Conservation (phyloP, 2,329 filamentous ascomycete genomes). For the Karstenula rhodostoma region DNA sequence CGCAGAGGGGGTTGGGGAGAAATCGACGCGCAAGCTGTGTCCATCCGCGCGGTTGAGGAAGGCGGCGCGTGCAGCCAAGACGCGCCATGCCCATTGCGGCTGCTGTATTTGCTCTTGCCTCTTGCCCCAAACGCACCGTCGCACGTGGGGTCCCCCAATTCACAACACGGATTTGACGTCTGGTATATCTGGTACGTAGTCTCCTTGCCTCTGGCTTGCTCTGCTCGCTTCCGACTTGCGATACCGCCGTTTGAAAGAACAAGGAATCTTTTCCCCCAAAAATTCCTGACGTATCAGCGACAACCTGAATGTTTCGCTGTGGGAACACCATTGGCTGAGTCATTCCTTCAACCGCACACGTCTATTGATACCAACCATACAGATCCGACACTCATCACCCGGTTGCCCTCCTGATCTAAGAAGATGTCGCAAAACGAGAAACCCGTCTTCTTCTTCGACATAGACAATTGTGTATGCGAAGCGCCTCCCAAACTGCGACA, state of each 20-base stretch:
- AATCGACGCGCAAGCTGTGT: conserved; percentile 14
- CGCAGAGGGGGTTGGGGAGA: conserved; percentile 33
- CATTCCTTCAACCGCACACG: background rate
- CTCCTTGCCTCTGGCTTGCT: background rate
- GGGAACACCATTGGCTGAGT: background rate
- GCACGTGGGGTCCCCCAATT: background rate
- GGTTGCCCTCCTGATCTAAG: background rate
- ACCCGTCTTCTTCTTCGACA: conserved; percentile 81
- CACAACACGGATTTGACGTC: background rate
- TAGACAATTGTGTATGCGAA: conserved; percentile 85
- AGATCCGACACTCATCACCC: background rate
- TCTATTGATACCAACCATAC: background rate
- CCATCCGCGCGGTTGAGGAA: conserved; percentile 9
- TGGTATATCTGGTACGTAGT: background rate
- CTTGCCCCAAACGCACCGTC: background rate
- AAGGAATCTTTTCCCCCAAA: background rate
- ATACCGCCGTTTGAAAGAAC: background rate
- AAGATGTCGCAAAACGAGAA: conserved; percentile 46
- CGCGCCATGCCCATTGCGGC: conserved; percentile 12
- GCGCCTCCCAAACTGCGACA: background rate
- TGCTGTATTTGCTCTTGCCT: background rate
- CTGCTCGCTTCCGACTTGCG: background rate
- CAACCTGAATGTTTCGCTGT: background rate
- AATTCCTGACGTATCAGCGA: conserved; percentile 2
- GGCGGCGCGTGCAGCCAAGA: conserved; percentile 14